Evolutionary conservation across 768 basidiomycete genomes (phyloP).

Genomic region (Tricholoma sp.): DNA sequence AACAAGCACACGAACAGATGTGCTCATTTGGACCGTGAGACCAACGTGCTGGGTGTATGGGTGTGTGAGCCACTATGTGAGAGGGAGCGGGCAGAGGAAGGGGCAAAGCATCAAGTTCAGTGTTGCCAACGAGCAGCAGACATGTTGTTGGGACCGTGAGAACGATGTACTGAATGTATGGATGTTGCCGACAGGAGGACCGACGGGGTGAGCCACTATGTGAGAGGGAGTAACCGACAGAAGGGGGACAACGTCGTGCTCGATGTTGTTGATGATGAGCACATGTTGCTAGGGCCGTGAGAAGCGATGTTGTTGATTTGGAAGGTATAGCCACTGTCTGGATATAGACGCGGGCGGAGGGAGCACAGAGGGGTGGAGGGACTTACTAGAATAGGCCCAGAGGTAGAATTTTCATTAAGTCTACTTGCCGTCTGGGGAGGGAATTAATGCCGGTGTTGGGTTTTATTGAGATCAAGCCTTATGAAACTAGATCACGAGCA

Average conservation of each 20-base stretch:
- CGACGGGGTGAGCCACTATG: neutral
- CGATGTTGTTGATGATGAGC: too few relatives aligned
- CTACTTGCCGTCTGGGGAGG: neutral
- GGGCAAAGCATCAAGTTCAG: neutral
- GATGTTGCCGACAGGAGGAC: neutral
- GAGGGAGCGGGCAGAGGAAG: neutral
- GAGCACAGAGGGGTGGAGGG: too few relatives aligned
- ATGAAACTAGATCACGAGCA: neutral
- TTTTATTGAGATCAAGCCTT: neutral
- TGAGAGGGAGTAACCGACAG: neutral
- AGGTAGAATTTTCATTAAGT: neutral
- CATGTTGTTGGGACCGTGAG: neutral
- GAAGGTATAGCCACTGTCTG: neutral
- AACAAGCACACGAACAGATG: too few relatives aligned
- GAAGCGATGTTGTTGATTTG: neutral
- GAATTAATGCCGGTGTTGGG: neutral
- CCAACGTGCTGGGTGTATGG: neutral
- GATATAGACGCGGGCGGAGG: neutral
- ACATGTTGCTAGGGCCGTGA: too few relatives aligned
- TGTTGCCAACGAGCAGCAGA: neutral
- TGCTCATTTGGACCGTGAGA: neutral
- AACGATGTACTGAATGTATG: neutral
- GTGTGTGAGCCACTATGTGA: neutral
- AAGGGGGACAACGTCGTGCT: too few relatives aligned
- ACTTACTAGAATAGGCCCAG: too few relatives aligned